Evolutionary conservation across 2,329 filamentous ascomycete species (phyloP).

Genomic region (Coleophoma cylindrospora): DNA sequence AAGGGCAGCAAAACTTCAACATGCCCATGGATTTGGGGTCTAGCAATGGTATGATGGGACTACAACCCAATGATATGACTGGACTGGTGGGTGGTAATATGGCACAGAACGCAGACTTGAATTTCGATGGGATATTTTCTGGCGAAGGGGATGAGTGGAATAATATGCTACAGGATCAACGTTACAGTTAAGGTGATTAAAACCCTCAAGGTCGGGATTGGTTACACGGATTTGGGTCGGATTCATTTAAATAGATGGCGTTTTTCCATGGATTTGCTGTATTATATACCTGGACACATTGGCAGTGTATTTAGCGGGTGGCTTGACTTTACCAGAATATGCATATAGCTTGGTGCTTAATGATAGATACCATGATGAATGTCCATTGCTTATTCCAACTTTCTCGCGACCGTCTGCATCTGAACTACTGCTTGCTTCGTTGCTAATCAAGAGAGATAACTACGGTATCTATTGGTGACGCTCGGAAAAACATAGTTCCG

Average conservation of each 20-base stretch:
- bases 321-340: too few species aligned
- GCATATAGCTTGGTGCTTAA: too few species aligned
- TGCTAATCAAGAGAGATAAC: too few species aligned
- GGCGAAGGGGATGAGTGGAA: constrained; percentile 19
- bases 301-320: too few species aligned
- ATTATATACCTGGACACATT: too few species aligned
- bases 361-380: too few species aligned
- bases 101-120: constrained; percentile 15
- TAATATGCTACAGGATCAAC: constrained; percentile 14
- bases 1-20: constrained; percentile 19
- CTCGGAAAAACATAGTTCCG: too few species aligned
- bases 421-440: too few species aligned
- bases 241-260: background rate
- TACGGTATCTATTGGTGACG: too few species aligned
- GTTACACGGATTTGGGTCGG: background rate
- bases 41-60: constrained; percentile 9
- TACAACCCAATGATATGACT: constrained; percentile 12
- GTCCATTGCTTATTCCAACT: too few species aligned
- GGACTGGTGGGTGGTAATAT: constrained; percentile 11
- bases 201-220: background rate
- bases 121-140: constrained; percentile 21
- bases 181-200: constrained; percentile 6
- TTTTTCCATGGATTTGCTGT: background rate
- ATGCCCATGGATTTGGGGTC: constrained; percentile 7
- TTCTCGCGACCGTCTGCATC: too few species aligned